Evolutionary conservation across 129 eudicot genomes (phyloP), one percentile per base, ranked within the genome.

Genomic region (Flaveria brownii): DNA sequence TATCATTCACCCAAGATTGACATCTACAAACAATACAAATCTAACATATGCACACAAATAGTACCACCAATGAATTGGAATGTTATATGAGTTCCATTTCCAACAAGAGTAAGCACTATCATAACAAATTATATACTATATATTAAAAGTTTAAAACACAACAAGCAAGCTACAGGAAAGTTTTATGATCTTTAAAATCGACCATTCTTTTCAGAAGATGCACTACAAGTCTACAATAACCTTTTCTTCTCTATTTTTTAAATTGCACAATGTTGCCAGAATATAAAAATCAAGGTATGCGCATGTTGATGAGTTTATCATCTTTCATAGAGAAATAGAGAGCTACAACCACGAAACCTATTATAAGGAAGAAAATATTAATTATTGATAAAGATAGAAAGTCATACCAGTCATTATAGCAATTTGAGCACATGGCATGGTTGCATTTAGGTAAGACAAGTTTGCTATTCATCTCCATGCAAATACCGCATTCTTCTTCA

Each of bases 401-500:
- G 78, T 3, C 39, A 14, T 82, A 89, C 96, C 96, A 89, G 55
- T 89, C 89, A 52, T 86, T 86, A 73, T 87, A 89, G 86, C 96
- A 89, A 56, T 85, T 87, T 55, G 88, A 79, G 86, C 96, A 89
- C 91, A 89, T 78, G 78, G 89, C 85, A 70, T 89, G 96, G 71
- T 85, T 83, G 67, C 96, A 89, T 66, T 85, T 85, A 13, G 96
- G 96, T 60, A 89, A 84, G 45, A 89, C 91, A 16, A 89, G 87
- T 78, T 87, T 89, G 78, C 88, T 82, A 70, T 89, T 84, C 82
- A 85, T 85, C 78, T 89, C 96, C 96, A 89, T 81, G 75, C 96
- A 89, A 68, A 89, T 89, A 36, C 96, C 96, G 76, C 96, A 89
- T 74, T 89, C 96, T 46, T 89, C 89, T 85, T 89, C 89, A 45